phyloP scores from a whole-genome alignment of 83 land plant genomes.

The Diphasiastrum complanatum region DNA sequence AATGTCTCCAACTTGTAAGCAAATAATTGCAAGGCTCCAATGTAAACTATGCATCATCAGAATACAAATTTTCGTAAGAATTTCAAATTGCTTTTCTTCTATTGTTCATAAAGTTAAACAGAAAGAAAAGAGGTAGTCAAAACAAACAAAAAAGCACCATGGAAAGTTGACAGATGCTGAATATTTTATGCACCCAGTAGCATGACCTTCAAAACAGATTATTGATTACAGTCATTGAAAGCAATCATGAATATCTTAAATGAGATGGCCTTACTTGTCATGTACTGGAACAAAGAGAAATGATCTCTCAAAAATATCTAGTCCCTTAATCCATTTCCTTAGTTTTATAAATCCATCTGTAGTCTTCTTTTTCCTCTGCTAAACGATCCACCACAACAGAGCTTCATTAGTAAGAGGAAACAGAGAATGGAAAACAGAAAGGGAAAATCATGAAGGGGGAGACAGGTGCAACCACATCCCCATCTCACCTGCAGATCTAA shows the following conservation, averaged over 20 bases:
- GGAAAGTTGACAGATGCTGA: neutral
- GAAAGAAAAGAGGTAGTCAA: neutral
- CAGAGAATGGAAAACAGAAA: too few species aligned
- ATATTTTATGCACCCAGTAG: neutral
- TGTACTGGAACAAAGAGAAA: conserved; percentile 33
- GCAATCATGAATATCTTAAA: neutral
- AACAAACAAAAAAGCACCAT: neutral
- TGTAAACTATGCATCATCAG: too few species aligned
- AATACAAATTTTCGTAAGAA: too few species aligned
- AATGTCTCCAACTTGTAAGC: conserved; percentile 9
- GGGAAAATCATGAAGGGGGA: too few species aligned
- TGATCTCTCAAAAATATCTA: conserved; percentile 24
- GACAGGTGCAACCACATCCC: too few species aligned
- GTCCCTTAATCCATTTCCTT: conserved; percentile 33
- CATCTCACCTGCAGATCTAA: too few species aligned
- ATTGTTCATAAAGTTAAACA: neutral
- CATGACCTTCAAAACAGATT: neutral
- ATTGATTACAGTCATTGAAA: too few species aligned
- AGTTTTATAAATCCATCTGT: conserved; percentile 18
- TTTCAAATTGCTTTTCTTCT: neutral
- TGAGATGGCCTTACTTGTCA: conserved; percentile 21
- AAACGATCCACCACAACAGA: too few species aligned
- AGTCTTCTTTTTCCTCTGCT: conserved; percentile 23
- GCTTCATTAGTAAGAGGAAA: too few species aligned
- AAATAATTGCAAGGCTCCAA: conserved; percentile 33